Base-by-base conservation (phyloP, 257 asterid genomes). In the Ocimum tenuiflorum region DNA sequence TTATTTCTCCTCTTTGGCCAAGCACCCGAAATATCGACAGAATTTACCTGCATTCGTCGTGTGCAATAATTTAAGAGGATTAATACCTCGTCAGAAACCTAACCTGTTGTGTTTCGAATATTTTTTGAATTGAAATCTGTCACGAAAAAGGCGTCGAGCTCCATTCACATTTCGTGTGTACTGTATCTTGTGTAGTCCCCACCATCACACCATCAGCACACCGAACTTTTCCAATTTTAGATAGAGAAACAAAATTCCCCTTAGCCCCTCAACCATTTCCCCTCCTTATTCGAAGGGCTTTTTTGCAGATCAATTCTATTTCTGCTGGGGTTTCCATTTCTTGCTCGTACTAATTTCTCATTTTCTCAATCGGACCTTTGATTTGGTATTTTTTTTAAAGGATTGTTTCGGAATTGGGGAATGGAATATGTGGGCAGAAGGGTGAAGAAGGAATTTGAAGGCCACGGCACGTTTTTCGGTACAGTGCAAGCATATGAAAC, bases 351-450 rank as follows among this genome's bases (percentile, higher is more conserved):
- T 0, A 24, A 6, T 56, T 20, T 27, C 38, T 69, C 35, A 13
- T 55, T 39, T 50, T 20, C 54, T 52, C 56, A 46, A 64, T 75
- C 49, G 52, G 18, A 19, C 47, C 36, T 45, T n/a, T 69, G 41
- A 19, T 52, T 58, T 63, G 61, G 49, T 4, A n/a, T 49, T 67
- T 11, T 65, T 74, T 31, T 58, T 12, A 3, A 13, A 43, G 50
- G 67, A 14, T 64, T 64, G 7, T 52, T 73, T 77, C 63, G 76
- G 80, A 74, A 55, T 64, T 66, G 60, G 71, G 74, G 66, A 78
- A 88, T 85, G 91, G 95, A 91, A 80, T 81, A 61, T 58, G 79
- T 86, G 52, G 97, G 96, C 42, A 82, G 88, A 67, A 74, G 67
- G 77, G 86, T 91, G 88, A 83, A 72, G 79, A 88, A 85, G 74